Evolutionary conservation across 2,329 filamentous ascomycete species (phyloP).

Genomic region (Aspergillus pseudoglaucus): DNA sequence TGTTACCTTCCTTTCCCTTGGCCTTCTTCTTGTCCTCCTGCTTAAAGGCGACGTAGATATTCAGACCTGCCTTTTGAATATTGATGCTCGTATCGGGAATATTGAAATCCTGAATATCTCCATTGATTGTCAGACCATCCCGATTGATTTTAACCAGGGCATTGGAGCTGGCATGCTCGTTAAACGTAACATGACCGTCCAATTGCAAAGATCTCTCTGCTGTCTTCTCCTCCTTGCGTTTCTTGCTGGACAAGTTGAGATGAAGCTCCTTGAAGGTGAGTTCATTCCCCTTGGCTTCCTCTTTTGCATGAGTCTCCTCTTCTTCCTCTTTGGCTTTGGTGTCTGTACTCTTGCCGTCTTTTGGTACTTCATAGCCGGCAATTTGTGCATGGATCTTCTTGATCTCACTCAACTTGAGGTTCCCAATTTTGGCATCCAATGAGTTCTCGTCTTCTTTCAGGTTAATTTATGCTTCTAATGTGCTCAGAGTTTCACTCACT

Average conservation of each 20-base stretch:
- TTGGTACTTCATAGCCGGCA: not conserved
- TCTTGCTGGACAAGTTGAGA: not conserved
- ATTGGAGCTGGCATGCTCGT: not conserved
- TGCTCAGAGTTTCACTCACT: not conserved
- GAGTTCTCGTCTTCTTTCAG: not conserved
- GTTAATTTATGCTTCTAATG: not conserved
- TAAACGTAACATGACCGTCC: not conserved
- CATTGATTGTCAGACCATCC: not conserved
- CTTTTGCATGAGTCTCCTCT: not conserved
- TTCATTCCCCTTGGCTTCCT: not conserved
- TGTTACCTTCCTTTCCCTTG: not conserved
- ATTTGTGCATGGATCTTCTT: not conserved
- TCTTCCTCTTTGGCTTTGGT: not conserved
- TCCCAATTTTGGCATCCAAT: not conserved
- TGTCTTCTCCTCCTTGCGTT: not conserved
- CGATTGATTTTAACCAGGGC: not conserved
- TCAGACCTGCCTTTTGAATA: not conserved
- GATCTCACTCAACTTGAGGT: not conserved
- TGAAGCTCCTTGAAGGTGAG: not conserved
- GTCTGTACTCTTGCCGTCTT: not conserved
- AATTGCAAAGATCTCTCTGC: not conserved
- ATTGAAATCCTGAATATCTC: not conserved
- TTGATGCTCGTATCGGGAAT: not conserved
- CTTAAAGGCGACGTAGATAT: not conserved
- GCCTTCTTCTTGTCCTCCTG: not conserved